These are phyloP conservation scores for Coemansia sp. DNA, from an alignment of 192 early-diverging fungal genomes.

Conservation along the genomic window DNA sequence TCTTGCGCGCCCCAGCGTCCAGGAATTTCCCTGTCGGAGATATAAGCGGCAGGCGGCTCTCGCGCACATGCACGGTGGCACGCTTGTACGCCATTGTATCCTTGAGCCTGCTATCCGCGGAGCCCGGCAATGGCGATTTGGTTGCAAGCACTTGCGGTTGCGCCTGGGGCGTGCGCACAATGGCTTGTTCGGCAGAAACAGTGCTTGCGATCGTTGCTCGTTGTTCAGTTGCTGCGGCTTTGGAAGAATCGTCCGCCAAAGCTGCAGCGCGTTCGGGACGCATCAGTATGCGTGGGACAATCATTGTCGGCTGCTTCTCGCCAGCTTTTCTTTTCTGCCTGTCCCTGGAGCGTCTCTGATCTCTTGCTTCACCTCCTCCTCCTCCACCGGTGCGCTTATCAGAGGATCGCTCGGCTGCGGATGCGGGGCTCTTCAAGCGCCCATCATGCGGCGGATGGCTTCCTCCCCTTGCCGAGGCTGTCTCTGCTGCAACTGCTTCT, in stretches of 20 bases:
- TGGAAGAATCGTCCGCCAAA: constrained; percentile 1
- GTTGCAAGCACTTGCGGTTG: neutral
- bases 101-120: neutral
- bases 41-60: constrained; percentile 10
- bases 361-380: neutral
- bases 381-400: neutral
- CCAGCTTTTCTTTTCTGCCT: neutral
- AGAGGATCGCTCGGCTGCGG: neutral
- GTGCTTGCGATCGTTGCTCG: neutral
- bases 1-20: constrained; percentile 14
- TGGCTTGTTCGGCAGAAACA: neutral
- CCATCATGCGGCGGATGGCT: neutral
- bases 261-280: constrained; percentile 19
- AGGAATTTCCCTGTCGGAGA: constrained; percentile 19
- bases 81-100: neutral
- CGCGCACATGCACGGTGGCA: neutral
- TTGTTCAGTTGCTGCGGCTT: neutral
- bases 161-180: neutral
- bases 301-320: neutral
- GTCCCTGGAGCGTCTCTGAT: constrained; percentile 3
- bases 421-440: neutral
- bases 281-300: constrained; percentile 33
- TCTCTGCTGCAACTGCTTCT: neutral
- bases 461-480: neutral
- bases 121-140: neutral